phyloP scores from a whole-genome alignment of 192 early-diverging fungal genomes.

The Endogone sp. region DNA sequence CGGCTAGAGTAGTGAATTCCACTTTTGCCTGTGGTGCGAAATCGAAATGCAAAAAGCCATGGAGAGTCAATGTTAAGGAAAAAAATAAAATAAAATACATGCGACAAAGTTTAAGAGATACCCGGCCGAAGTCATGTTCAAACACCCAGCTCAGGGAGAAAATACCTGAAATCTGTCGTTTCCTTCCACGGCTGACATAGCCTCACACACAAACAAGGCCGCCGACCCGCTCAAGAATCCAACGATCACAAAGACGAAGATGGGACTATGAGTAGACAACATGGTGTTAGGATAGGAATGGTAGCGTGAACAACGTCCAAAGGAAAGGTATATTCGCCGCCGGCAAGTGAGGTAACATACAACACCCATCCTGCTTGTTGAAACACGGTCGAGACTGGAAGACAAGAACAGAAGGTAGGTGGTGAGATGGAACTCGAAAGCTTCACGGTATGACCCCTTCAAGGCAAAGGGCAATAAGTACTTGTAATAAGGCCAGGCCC shows the following conservation, averaged over 20 bases:
- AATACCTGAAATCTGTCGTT: conserved; percentile 65
- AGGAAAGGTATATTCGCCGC: no score
- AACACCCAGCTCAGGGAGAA: no score
- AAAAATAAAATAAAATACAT: conserved; percentile 8
- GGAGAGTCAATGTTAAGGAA: not conserved
- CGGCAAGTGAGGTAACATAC: no score
- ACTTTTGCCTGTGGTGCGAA: conserved; percentile 42
- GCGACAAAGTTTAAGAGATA: no score
- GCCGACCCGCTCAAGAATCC: conserved; percentile 56
- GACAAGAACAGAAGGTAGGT: conserved; percentile 22
- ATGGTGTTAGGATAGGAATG: not conserved
- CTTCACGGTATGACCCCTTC: not conserved
- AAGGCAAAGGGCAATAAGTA: not conserved
- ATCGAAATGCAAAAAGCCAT: not conserved
- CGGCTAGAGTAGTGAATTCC: conserved; percentile 67
- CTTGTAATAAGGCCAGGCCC: conserved; percentile 36
- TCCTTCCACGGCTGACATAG: conserved; percentile 62
- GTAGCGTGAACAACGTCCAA: not conserved
- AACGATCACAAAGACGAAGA: conserved; percentile 50
- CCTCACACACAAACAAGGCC: conserved; percentile 67
- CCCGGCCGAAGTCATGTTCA: no score
- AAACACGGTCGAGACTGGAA: conserved; percentile 46
- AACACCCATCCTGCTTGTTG: conserved; percentile 51
- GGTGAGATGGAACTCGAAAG: not conserved
- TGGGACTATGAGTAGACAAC: conserved; percentile 34